Conservation (phyloP, 352 stramenopile species). For the Phytopythium aichiense region DNA sequence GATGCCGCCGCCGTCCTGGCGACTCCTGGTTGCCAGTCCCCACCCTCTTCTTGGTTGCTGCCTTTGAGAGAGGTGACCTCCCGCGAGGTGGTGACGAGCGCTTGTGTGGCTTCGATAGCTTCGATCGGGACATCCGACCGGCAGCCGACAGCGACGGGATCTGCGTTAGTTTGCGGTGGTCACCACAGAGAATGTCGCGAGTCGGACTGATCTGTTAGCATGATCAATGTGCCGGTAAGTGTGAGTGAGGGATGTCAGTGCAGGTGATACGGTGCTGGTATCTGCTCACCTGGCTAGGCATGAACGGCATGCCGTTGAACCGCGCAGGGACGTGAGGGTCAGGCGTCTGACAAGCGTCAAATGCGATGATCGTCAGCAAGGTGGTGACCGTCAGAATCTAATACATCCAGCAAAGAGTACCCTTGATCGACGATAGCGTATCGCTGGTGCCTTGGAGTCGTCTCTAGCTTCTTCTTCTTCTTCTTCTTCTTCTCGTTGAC, state of each 20-base stretch:
- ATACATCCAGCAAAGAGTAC: neutral
- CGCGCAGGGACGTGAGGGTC: slow-evolving; percentile 55
- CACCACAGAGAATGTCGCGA: slow-evolving; percentile 42
- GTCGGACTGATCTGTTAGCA: slow-evolving; percentile 34
- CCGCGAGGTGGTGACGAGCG: neutral
- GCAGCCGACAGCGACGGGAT: slow-evolving; percentile 33
- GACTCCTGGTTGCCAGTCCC: slow-evolving; percentile 12
- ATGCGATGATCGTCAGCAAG: neutral
- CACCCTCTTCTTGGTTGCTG: slow-evolving; percentile 5
- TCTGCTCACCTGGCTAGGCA: slow-evolving; percentile 38
- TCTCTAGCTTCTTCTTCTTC: neutral
- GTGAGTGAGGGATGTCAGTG: neutral
- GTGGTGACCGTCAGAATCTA: neutral
- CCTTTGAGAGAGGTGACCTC: neutral
- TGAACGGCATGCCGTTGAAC: slow-evolving; percentile 65
- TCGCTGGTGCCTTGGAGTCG: neutral
- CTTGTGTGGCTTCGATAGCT: slow-evolving; percentile 11
- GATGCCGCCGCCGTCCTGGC: slow-evolving; percentile 1
- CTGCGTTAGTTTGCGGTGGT: slow-evolving; percentile 46
- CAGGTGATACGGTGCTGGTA: neutral
- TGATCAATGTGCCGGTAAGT: neutral
- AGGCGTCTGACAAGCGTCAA: slow-evolving; percentile 17
- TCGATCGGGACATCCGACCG: neutral
- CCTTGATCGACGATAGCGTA: slow-evolving; percentile 4
- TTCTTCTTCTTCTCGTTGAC: neutral